Base-by-base conservation (phyloP, 148 eudicot genomes). In the Drosera capensis region DNA sequence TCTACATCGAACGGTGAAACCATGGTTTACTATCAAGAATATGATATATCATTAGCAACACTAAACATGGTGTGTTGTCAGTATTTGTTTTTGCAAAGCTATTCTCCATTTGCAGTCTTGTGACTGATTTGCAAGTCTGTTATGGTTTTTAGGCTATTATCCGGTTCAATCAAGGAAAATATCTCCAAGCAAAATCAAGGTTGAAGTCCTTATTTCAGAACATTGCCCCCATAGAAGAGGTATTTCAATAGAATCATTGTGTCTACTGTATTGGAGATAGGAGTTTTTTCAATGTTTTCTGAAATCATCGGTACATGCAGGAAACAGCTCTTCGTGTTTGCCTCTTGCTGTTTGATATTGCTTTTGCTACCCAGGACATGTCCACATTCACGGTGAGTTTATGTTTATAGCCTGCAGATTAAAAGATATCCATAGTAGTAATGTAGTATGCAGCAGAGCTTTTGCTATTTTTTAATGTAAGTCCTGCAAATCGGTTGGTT, bases 151-250 rank as follows among this genome's bases (percentile, higher is more conserved):
- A 90, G 99, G 99, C 93, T 39, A 72, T 82, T 54, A 46, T 76
- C 36, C 72, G 77, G 63, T 84, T 71, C 61, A 77, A 85, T 64
- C 95, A 84, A 42, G 85, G 76, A 47, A 78, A 90, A 45, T 75
- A 84, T 74, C 43, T 73, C 2, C 80, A 72, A 48, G 75, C 95
- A 23, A 71, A 63, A 43, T 73, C 82, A 14, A 65, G 78, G 60
- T 60, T 90, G 74, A 82, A 75, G 20, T 54, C 79, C 24, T 54
- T 90, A 43, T 84, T 68, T 78, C 87, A 76, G 60, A 80, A 75
- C 59, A 75, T 90, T 61, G 87, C 67, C 66, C 93, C 93, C n/a
- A 73, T 84, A 55, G 84, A 81, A 48, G 93, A 90, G 95, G 99
- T 90, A 67, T 13, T 46, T 6, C 21, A 20, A 25, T 28, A 23